Base-by-base conservation (phyloP, 768 basidiomycete species). In the Leccinellum luteum region DNA sequence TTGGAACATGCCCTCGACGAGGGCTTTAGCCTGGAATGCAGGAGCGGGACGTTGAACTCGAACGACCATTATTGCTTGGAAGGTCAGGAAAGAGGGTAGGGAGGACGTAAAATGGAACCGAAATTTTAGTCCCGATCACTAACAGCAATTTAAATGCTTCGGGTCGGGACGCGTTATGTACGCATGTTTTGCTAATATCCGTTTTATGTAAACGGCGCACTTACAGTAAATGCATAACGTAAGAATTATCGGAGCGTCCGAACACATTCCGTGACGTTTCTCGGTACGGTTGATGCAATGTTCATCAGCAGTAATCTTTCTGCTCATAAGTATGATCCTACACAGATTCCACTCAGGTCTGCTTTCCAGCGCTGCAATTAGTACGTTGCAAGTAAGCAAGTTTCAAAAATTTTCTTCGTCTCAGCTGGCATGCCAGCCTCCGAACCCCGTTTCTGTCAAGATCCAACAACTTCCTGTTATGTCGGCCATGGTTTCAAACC, bases 41-140 rank as follows among this genome's bases (percentile, higher is more conserved):
- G 94, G 94, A 49, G 94, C 93, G 52, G 92, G 89, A 63, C 85
- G 87, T 78, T 94, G 93, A 65, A 96, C 81, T 49, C 82, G 76
- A 60, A 82, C 85, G 17, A 72, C 67, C 75, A 76, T 76, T 21
- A 21, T 45, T 47, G n/a, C 38, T n/a, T 41, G 5, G 38, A 41
- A 41, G 38, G n/a, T 17, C 6, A 19, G 10, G 19, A 41, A 41
- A 54, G 27, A 12, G 14, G 19, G 49, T 17, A 15, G 19, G 25
- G 21, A 48, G 23, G 19, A 32, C 15, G 3, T 28, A 30, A 56
- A 14, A 12, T 10, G 35, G 48, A 47, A n/a, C 10, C 8, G 49
- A 21, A 23, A 25, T 25, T 14, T 7, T 6, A n/a, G 35, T 8
- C 4, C 45, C 21, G 59, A 51, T 41, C 28, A n/a, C n/a, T n/a